Conservation (phyloP, 1,284 basidiomycete species). For the Chalciporus piperatoides region DNA sequence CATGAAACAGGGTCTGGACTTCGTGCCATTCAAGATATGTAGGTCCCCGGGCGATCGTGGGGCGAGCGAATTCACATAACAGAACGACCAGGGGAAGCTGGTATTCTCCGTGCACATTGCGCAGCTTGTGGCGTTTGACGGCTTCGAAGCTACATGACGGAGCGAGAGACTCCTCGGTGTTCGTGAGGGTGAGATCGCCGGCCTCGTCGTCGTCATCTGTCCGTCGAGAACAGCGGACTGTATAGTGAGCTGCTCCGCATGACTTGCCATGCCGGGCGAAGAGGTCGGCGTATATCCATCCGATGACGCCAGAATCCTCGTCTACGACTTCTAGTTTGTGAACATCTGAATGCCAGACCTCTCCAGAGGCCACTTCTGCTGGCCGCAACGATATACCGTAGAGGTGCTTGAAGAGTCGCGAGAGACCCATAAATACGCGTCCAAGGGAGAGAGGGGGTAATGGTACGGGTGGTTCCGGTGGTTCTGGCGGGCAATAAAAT, state of each 20-base stretch:
- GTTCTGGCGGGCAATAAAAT: slow-evolving; percentile 79
- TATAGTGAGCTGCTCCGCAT: slow-evolving; percentile 94
- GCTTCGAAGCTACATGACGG: slow-evolving; percentile 60
- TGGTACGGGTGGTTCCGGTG: slow-evolving; percentile 64
- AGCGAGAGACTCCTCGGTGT: slow-evolving; percentile 36
- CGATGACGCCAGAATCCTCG: slow-evolving; percentile 81
- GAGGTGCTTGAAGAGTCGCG: slow-evolving; percentile 78
- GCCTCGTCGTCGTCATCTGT: slow-evolving; percentile 85
- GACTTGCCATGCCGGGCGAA: slow-evolving; percentile 86
- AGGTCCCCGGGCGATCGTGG: slow-evolving; percentile 58
- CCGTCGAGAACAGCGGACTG: slow-evolving; percentile 89
- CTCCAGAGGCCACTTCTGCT: slow-evolving; percentile 64
- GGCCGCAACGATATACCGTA: slow-evolving; percentile 85
- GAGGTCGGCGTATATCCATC: slow-evolving; percentile 93
- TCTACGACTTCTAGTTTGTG: slow-evolving; percentile 92
- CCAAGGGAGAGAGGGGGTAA: slow-evolving; percentile 77
- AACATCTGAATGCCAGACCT: slow-evolving; percentile 88
- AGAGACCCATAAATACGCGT: slow-evolving; percentile 83
- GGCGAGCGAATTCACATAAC: slow-evolving; percentile 82
- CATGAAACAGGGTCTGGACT: slow-evolving; percentile 93
- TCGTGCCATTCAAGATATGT: slow-evolving; percentile 90
- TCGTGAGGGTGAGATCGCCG: slow-evolving; percentile 56
- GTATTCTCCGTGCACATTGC: slow-evolving; percentile 65
- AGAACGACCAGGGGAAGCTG: slow-evolving; percentile 93
- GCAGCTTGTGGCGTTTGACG: slow-evolving; percentile 52